These are phyloP conservation scores for Xanthoconium purpureum DNA, from an alignment of 768 basidiomycete species.

Conservation along the genomic window DNA sequence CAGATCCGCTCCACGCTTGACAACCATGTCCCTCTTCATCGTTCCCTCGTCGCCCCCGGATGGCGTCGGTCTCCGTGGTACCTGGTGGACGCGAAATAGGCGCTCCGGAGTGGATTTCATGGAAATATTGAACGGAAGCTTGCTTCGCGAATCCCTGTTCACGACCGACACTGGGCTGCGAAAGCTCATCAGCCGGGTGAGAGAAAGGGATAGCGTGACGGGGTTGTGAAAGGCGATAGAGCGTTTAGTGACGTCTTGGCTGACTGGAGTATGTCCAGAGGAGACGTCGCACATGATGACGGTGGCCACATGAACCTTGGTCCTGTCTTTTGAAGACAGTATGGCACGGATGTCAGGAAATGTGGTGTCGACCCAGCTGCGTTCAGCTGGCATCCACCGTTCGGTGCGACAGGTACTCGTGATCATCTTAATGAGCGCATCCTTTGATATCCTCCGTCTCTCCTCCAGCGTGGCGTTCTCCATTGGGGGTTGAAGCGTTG, in stretches of 20 bases:
- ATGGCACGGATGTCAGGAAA: slow-evolving; percentile 20
- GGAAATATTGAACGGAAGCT: slow-evolving; percentile 19
- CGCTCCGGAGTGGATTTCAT: slow-evolving; percentile 15
- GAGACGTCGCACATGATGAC: slow-evolving; percentile 27
- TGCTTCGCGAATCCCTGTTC: background rate
- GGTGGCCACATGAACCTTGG: slow-evolving; percentile 4
- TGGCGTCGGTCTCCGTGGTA: slow-evolving; percentile 5
- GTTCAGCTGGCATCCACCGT: slow-evolving; percentile 27
- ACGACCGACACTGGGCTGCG: slow-evolving; percentile 13
- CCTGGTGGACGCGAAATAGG: slow-evolving; percentile 19
- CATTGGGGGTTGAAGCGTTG: slow-evolving; percentile 23
- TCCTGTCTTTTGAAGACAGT: slow-evolving; percentile 7
- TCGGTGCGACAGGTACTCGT: slow-evolving; percentile 14
- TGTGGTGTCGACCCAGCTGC: slow-evolving; percentile 20
- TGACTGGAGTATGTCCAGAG: background rate
- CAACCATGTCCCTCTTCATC: background rate
- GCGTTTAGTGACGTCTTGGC: background rate
- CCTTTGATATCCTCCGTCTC: slow-evolving; percentile 23
- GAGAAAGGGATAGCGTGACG: slow-evolving; percentile 6
- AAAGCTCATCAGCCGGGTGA: slow-evolving; percentile 3
- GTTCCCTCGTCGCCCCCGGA: background rate
- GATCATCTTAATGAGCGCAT: slow-evolving; percentile 19
- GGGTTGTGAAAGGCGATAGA: slow-evolving; percentile 19
- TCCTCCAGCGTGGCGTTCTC: slow-evolving; percentile 8
- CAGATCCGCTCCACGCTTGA: slow-evolving; percentile 24